These are phyloP conservation scores for Blepharisma stoltei DNA, from an alignment of 73 alveolate genomes.

Conservation along the genomic window DNA sequence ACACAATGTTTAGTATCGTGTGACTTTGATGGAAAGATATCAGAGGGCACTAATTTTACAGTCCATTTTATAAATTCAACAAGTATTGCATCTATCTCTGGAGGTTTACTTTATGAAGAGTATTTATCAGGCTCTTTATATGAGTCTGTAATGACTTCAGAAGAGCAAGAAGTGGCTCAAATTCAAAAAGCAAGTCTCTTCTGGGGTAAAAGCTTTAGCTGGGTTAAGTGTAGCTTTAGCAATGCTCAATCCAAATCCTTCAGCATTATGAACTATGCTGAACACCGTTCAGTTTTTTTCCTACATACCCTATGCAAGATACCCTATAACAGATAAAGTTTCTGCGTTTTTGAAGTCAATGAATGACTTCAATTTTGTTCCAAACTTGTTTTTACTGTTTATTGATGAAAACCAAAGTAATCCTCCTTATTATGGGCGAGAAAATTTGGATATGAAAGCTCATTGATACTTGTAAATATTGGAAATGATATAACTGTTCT, in stretches of 20 bases:
- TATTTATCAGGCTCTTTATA: no score
- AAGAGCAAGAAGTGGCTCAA: no score
- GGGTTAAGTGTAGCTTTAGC: background rate
- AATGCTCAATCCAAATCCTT: conserved; percentile 24
- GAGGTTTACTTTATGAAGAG: no score
- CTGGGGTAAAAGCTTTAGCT: background rate
- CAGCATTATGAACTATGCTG: background rate
- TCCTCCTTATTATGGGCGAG: background rate
- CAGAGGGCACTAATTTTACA: no score
- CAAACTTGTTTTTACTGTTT: background rate
- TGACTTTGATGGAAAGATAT: no score
- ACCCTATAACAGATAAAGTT: background rate
- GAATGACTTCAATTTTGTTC: background rate
- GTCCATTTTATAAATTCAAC: no score
- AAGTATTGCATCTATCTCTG: no score
- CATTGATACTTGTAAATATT: background rate
- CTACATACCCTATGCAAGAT: background rate
- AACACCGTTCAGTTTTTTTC: conserved; percentile 3
- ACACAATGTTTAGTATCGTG: no score
- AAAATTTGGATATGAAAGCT: background rate
- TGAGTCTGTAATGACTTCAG: no score
- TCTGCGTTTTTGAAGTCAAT: background rate
- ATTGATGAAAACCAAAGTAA: background rate
- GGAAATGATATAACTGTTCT: background rate
- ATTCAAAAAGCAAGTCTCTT: no score